A percentile compares a stretch with the other conserved stretches of the same genome.
Evolutionary conservation across 192 early-diverging fungal genomes (phyloP).

Genomic region (Obelidium mucronatum): DNA sequence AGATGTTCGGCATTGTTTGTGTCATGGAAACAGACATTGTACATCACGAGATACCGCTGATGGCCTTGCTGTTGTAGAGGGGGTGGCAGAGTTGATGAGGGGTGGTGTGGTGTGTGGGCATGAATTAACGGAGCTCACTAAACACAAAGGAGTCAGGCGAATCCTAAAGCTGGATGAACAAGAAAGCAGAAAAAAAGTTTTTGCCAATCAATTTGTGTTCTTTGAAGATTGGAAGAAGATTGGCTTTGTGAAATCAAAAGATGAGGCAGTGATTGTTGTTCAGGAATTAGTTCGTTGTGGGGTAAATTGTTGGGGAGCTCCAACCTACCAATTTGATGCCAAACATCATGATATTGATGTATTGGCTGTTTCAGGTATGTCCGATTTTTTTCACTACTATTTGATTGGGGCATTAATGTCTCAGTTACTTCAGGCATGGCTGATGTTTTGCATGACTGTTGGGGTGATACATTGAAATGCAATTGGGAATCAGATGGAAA

Average conservation of each 20-base stretch:
- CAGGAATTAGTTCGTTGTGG: background rate
- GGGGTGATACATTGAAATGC: background rate
- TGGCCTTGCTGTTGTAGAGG: background rate
- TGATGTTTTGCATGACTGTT: constrained; percentile 8
- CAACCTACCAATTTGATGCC: no score
- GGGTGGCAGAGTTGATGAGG: background rate
- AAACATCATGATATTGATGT: no score
- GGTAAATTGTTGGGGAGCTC: background rate
- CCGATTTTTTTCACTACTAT: background rate
- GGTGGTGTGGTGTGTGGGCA: background rate
- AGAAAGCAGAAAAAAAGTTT: background rate
- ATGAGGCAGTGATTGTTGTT: background rate
- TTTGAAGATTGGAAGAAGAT: background rate
- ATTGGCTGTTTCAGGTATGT: no score
- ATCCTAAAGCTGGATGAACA: background rate
- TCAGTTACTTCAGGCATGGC: background rate
- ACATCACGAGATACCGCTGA: background rate
- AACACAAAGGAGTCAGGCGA: background rate
- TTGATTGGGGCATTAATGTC: no score
- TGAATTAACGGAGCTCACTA: background rate
- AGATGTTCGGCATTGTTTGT: background rate
- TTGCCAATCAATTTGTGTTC: background rate
- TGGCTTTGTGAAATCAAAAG: background rate
- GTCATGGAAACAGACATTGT: background rate
- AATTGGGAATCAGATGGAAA: background rate